These are phyloP conservation scores for Leptoxyphium fumago DNA, from an alignment of 2,329 filamentous ascomycete species.

Conservation along the genomic window DNA sequence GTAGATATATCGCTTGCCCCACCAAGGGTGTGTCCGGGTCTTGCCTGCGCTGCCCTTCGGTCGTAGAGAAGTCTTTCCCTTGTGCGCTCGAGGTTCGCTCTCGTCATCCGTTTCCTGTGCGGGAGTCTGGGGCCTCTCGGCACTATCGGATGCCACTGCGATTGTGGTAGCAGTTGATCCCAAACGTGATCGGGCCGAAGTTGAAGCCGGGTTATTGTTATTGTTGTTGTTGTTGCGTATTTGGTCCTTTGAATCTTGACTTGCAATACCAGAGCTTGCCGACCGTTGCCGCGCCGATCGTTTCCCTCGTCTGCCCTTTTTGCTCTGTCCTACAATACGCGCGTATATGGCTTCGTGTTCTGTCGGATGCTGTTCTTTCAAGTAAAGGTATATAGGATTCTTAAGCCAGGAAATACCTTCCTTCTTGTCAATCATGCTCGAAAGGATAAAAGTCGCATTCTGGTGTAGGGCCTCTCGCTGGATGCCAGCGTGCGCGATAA, in stretches of 20 bases:
- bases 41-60: slow-evolving; percentile 17
- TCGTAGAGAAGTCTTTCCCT: slow-evolving; percentile 20
- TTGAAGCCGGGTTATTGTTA: too few relatives aligned
- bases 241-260: too few relatives aligned
- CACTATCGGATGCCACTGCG: too few relatives aligned
- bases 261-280: slow-evolving; percentile 2
- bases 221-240: too few relatives aligned
- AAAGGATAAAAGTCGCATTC: slow-evolving; percentile 28
- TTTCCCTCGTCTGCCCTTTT: not conserved
- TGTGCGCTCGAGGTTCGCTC: slow-evolving; percentile 4
- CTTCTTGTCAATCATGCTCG: slow-evolving; percentile 29
- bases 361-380: slow-evolving; percentile 23
- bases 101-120: too few relatives aligned
- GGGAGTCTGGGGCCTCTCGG: too few relatives aligned
- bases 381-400: slow-evolving; percentile 27
- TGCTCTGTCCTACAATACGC: slow-evolving; percentile 5
- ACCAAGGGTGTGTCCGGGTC: slow-evolving; percentile 9
- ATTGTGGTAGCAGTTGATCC: too few relatives aligned
- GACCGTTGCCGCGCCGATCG: slow-evolving; percentile 5
- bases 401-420: slow-evolving; percentile 30
- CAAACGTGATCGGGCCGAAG: too few relatives aligned
- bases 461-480: slow-evolving; percentile 12
- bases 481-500: not conserved
- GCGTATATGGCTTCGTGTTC: slow-evolving; percentile 5
- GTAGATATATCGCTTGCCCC: slow-evolving; percentile 17